These are phyloP conservation scores for Earliella scabrosa DNA, from an alignment of 1,284 basidiomycete species.

Conservation along the genomic window DNA sequence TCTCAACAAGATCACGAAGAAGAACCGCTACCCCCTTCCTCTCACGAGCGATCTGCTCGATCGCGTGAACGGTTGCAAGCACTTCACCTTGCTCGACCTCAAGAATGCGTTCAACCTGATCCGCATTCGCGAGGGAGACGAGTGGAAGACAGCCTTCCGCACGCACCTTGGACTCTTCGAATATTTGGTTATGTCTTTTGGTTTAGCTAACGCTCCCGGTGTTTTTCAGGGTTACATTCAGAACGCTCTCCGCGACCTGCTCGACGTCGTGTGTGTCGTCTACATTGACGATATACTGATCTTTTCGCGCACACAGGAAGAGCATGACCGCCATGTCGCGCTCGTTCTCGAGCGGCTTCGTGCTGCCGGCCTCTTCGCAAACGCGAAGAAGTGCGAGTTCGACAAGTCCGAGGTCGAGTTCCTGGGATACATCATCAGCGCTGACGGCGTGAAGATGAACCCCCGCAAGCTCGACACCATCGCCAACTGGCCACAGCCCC, in stretches of 20 bases:
- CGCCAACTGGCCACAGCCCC: slow-evolving; percentile 25
- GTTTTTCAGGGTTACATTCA: background rate
- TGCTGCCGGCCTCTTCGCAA: slow-evolving; percentile 24
- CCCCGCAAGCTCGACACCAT: slow-evolving; percentile 43
- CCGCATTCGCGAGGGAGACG: slow-evolving; percentile 9
- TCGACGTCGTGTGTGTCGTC: slow-evolving; percentile 21
- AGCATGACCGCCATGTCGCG: slow-evolving; percentile 32
- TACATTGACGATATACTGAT: slow-evolving; percentile 25
- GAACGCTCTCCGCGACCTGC: background rate
- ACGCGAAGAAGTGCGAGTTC: slow-evolving; percentile 46
- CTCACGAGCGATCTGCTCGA: slow-evolving; percentile 17
- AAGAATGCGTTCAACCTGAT: slow-evolving; percentile 9
- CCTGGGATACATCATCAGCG: slow-evolving; percentile 43
- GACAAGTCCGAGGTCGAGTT: slow-evolving; percentile 39
- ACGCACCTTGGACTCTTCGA: slow-evolving; percentile 22
- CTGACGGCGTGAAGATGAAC: slow-evolving; percentile 42
- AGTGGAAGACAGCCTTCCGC: slow-evolving; percentile 23
- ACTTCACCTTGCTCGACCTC: slow-evolving; percentile 17
- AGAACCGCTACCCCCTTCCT: slow-evolving; percentile 37
- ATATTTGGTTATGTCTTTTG: slow-evolving; percentile 20
- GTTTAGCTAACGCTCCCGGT: slow-evolving; percentile 16
- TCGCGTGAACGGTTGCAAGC: slow-evolving; percentile 13
- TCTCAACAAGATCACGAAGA: slow-evolving; percentile 44
- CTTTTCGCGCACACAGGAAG: slow-evolving; percentile 26
- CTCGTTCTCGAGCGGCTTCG: slow-evolving; percentile 14